Evolutionary conservation across 257 asterid species (phyloP).

Genomic region (Solanum pinnatisectum): DNA sequence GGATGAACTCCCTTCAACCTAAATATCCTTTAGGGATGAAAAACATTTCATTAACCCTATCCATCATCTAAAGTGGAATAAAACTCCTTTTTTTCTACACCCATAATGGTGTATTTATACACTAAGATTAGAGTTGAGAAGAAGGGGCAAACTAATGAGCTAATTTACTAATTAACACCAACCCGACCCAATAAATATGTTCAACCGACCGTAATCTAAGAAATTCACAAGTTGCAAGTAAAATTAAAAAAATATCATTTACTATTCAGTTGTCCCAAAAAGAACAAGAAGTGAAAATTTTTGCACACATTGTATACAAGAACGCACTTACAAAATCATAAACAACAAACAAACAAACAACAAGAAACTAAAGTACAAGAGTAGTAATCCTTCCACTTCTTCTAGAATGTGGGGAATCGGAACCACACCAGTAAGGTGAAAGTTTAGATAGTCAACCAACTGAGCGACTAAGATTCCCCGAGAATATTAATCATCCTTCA

Average conservation of each 20-base stretch:
- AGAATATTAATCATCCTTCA: not conserved
- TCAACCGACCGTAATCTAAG: not conserved
- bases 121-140: not conserved
- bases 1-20: not conserved
- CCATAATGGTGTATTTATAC: not conserved
- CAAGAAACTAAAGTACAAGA: not conserved
- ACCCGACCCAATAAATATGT: not conserved
- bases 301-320: not conserved
- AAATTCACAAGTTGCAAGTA: not conserved
- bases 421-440: not conserved
- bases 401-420: no score
- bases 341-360: not conserved
- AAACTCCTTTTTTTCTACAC: no score
- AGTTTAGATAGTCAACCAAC: not conserved
- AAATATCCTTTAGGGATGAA: not conserved
- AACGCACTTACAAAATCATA: not conserved
- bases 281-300: not conserved
- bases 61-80: not conserved
- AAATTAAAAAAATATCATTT: not conserved
- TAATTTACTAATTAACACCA: not conserved
- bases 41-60: fast-evolving
- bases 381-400: not conserved
- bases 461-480: not conserved
- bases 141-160: not conserved
- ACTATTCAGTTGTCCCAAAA: not conserved